Evolutionary conservation across 306 rosid species (phyloP).

Genomic region (Cucurbita pepo): DNA sequence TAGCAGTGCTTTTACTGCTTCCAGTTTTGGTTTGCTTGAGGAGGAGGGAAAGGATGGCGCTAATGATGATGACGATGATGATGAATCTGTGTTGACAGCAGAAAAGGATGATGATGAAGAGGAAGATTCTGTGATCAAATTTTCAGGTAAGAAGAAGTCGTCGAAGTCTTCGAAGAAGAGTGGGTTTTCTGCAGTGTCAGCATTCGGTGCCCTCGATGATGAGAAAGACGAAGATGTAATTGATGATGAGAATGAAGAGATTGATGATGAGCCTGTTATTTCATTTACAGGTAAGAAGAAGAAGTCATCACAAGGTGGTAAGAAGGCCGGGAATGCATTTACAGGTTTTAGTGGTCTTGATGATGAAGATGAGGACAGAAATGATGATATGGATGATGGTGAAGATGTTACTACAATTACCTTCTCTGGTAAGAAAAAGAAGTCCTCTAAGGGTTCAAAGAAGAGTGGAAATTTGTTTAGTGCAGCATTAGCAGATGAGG

Average conservation of each 20-base stretch:
- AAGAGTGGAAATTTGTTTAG: conserved; percentile 30
- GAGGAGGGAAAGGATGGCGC: conserved; percentile 21
- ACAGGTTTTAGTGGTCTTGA: conserved; percentile 28
- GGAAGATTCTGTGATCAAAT: conserved; percentile 26
- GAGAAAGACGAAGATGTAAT: conserved; percentile 29
- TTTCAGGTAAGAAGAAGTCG: conserved; percentile 54
- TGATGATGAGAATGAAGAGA: conserved; percentile 21
- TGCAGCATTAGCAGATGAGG: conserved; percentile 32
- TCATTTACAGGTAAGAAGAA: conserved; percentile 61
- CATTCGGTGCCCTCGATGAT: conserved; percentile 41
- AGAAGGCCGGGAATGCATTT: conserved; percentile 27
- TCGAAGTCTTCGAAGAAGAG: conserved; percentile 37
- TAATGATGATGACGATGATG: conserved; percentile 28
- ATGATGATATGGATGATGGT: conserved; percentile 33
- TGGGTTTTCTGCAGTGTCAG: conserved; percentile 31
- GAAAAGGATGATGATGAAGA: conserved; percentile 27
- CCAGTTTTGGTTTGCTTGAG: conserved; percentile 56
- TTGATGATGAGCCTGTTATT: conserved; percentile 36
- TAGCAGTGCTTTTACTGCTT: conserved; percentile 23
- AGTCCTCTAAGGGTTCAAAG: conserved; percentile 50
- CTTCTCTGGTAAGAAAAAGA: conserved; percentile 81
- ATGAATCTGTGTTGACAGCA: conserved; percentile 19
- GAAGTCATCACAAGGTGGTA: conserved; percentile 53
- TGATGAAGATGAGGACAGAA: conserved; percentile 29
- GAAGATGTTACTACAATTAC: conserved; percentile 37